Evolutionary conservation across 208 protist genomes (phyloP).

Genomic region (Spongospora subterranea): DNA sequence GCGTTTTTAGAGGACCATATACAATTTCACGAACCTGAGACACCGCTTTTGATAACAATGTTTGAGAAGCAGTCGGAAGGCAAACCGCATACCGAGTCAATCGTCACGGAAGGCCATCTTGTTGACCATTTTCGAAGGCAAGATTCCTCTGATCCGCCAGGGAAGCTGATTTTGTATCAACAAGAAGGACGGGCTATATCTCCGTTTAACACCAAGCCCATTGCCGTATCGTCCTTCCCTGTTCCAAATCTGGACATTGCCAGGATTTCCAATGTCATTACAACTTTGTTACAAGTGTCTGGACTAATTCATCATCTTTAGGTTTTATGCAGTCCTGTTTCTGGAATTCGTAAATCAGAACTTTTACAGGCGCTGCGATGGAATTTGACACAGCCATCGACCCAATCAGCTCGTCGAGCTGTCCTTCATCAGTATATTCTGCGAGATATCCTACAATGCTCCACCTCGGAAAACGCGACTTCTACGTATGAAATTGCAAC

Average conservation of each 20-base stretch:
- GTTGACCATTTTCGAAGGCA: neutral
- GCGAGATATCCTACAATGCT: neutral
- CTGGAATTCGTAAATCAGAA: neutral
- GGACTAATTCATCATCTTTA: neutral
- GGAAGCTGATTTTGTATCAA: neutral
- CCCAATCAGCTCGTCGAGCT: conserved; percentile 6
- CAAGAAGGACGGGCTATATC: too few relatives aligned
- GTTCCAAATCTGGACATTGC: conserved; percentile 19
- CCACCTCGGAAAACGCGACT: neutral
- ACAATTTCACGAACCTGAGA: neutral
- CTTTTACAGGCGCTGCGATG: conserved; percentile 30
- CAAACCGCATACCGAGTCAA: neutral
- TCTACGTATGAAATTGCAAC: neutral
- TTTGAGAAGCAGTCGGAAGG: neutral
- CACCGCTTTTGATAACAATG: neutral
- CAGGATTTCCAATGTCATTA: conserved; percentile 1
- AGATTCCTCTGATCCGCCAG: neutral
- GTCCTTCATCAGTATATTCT: conserved; percentile 25
- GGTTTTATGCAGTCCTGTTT: conserved; percentile 32
- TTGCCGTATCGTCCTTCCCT: conserved; percentile 3
- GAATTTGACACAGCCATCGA: conserved; percentile 41
- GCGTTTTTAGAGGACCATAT: conserved; percentile 29
- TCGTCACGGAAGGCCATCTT: neutral
- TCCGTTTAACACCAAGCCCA: too few relatives aligned
- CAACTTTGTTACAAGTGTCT: neutral